phyloP scores from a whole-genome alignment of 352 stramenopile species.

The Phytophthora pistaciae region DNA sequence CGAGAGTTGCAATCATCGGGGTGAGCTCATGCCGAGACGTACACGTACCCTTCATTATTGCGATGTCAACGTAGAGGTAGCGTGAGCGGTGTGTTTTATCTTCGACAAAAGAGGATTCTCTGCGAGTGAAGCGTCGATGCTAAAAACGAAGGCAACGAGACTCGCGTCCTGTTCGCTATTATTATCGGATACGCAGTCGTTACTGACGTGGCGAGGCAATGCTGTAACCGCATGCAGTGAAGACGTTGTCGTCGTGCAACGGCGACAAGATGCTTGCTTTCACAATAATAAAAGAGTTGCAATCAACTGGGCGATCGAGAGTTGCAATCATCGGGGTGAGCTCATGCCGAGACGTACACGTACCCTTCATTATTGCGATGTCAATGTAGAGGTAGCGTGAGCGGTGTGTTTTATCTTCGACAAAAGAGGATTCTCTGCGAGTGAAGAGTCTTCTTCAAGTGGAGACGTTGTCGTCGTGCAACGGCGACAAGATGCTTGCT shows the following conservation, averaged over 20 bases:
- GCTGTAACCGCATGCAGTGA: neutral
- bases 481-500: too few species aligned
- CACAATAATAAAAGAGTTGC: too few species aligned
- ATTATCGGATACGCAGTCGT: conserved; percentile 5
- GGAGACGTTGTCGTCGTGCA: too few species aligned
- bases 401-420: conserved; percentile 5
- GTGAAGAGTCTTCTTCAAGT: neutral
- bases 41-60: conserved; percentile 26
- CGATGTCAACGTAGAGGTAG: neutral
- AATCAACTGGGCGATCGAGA: too few species aligned
- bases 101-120: conserved; percentile 11
- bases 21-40: neutral
- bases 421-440: neutral
- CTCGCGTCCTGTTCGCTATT: neutral
- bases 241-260: too few species aligned
- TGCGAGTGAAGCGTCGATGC: neutral
- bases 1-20: neutral
- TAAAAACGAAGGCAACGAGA: conserved; percentile 8
- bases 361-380: conserved; percentile 24
- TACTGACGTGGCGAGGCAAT: conserved; percentile 4
- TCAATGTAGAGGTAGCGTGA: neutral
- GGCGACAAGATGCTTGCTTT: too few species aligned
- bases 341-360: neutral
- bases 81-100: neutral
- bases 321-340: neutral